Evolutionary conservation across 768 basidiomycete species (phyloP), one percentile per base, ranked within the genome.

Genomic region (Tricholoma terreum): DNA sequence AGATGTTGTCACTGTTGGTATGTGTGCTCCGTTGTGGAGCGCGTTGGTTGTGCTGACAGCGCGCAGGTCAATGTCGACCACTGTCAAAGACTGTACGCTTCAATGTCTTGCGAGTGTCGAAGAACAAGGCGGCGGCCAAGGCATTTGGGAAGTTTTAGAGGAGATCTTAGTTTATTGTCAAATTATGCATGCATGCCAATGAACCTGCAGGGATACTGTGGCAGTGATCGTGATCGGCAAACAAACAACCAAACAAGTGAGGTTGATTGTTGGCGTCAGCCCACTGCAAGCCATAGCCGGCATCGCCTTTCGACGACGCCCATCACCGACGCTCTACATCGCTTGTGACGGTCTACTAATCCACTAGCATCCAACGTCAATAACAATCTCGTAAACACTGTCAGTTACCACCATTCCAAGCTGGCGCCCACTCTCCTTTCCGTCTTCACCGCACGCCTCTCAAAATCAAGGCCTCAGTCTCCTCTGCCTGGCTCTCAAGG

Each of bases 61-160:
- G 6, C 58, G 45, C 66, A 94, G 94, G 94, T 34, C 97, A 99
- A 85, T 99, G 97, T 82, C 90, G 97, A 72, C 97, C 97, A 66
- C 77, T 98, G 68, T 98, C 97, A 60, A 99, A 99, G 79, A 98
- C 96, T 33, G 93, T 98, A 69, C 92, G 97, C 51, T 99, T 99
- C 89, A 99, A 99, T 78, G 97, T 99, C 58, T 76, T 98, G 72
- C 90, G 95, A 68, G 96, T 99, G 74, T 73, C 86, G 63, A 93
- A 90, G 86, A 94, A 78, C 86, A 95, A 94, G 85, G 93, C 92
- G 10, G 72, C 92, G 33, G 75, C 85, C 58, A 97, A 96, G 83
- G 80, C 90, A 52, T 98, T 98, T 80, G 84, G 85, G 78, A 98
- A 98, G 86, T 98, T 98, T 81, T 94, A 49, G 27, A 31, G 40